Evolutionary conservation across 495 filamentous ascomycete species (phyloP).

Genomic region (Penicillium coffeae): DNA sequence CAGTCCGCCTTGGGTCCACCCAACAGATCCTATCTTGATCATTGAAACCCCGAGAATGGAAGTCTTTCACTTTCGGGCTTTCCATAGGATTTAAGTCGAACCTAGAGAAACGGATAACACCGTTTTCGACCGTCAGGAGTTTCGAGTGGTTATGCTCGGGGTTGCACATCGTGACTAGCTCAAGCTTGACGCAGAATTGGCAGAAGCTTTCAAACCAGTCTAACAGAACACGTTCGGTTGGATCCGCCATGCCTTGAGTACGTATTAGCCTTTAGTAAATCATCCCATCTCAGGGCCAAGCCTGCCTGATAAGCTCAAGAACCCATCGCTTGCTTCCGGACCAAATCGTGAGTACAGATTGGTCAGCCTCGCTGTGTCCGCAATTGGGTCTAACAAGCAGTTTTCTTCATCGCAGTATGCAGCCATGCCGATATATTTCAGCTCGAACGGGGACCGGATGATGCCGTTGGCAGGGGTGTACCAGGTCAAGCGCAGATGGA

Average conservation of each 20-base stretch:
- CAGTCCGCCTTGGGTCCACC: background rate
- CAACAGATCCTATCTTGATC: background rate
- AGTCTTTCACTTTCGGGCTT: background rate
- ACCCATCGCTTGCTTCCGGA: background rate
- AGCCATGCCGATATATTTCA: background rate
- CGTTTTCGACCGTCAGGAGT: background rate
- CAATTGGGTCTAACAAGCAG: background rate
- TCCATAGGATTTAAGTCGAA: background rate
- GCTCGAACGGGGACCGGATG: background rate
- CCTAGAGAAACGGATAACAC: background rate
- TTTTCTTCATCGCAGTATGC: background rate
- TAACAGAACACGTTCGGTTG: background rate
- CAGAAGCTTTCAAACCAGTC: background rate
- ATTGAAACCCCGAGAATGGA: background rate
- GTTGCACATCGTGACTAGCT: background rate
- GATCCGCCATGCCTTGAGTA: background rate
- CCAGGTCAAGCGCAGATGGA: background rate
- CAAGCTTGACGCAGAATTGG: background rate
- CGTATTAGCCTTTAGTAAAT: background rate
- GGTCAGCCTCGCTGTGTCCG: background rate
- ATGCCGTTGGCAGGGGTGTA: background rate
- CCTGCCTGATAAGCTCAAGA: background rate
- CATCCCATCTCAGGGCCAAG: too few relatives aligned
- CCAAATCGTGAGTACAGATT: background rate
- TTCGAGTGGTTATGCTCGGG: background rate